Base-by-base conservation (phyloP, 495 filamentous ascomycete genomes). In the Penicillium goetzii region DNA sequence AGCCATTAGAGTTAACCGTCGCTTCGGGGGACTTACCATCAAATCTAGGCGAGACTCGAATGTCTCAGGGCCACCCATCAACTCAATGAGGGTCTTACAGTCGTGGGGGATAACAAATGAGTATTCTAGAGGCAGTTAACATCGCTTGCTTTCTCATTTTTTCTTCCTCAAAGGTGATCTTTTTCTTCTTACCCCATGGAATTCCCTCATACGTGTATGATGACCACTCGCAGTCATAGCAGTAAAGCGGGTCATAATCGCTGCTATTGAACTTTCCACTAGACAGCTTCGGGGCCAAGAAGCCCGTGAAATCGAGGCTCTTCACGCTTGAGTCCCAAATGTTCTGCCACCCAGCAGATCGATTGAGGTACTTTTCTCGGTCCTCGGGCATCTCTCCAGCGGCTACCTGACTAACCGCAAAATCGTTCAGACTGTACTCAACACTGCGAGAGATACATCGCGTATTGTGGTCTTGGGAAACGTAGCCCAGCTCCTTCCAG, bases 401-500 rank as follows among this genome's bases (percentile, higher is more conserved):
- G 41, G 88, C 83, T 61, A 90, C 84, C 65, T 89, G 83, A 12
- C 86, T 77, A 45, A 92, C 82, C 45, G 83, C 83, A 68, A 89
- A 92, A 72, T 92, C 89, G 72, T 91, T 88, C 59, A 91, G 89
- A 51, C 84, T 83, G 72, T 92, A 91, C 69, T 91, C 89, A 0
- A 91, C 81, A 0, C 88, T 91, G 3, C 89, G 80, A 1, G 86
- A 89, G 43, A 92, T 83, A 66, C 82, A 86, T 26, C 89, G 80
- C 3, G 89, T 90, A 74, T 89, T 85, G 17, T 83, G 86, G 21
- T 89, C 89, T 56, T 88, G 84, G 2, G 88, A 88, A 50, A 90
- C 86, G 66, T 82, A 90, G 2, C 88, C 88, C 34, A 86, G 81
- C 68, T 84, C 82, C 58, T 89, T 85, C 88, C 88, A 89, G 68